Conservation (phyloP, 495 filamentous ascomycete species). For the Penicillium alfredii region DNA sequence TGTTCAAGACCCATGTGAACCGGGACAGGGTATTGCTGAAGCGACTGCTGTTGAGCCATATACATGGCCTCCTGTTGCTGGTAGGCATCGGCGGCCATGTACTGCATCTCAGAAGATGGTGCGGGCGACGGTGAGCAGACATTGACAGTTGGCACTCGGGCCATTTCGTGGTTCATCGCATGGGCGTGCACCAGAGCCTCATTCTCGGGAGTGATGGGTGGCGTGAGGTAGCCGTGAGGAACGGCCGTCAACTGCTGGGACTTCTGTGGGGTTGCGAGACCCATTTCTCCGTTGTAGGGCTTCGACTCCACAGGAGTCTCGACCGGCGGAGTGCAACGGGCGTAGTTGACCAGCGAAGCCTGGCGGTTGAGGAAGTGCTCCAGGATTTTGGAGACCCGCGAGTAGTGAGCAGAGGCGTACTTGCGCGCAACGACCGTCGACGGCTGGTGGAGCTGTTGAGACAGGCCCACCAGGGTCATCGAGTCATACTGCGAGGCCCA, state of each 20-base stretch:
- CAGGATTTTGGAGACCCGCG: slow-evolving; percentile 72
- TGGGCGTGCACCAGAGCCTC: slow-evolving; percentile 45
- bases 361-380: slow-evolving; percentile 84
- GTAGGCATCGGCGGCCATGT: slow-evolving; percentile 35
- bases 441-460: slow-evolving; percentile 80
- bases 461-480: slow-evolving; percentile 70
- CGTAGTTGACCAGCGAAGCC: slow-evolving; percentile 62
- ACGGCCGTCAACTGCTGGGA: slow-evolving; percentile 54
- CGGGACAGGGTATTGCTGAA: slow-evolving; percentile 29
- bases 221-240: slow-evolving; percentile 81
- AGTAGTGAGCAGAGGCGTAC: slow-evolving; percentile 75
- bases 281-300: slow-evolving; percentile 43
- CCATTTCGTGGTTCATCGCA: slow-evolving; percentile 24
- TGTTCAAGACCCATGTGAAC: slow-evolving; percentile 35
- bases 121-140: slow-evolving; percentile 38
- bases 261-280: slow-evolving; percentile 82
- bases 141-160: slow-evolving; percentile 20
- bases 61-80: slow-evolving; percentile 34
- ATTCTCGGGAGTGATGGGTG: slow-evolving; percentile 91
- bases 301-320: slow-evolving; percentile 55
- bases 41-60: slow-evolving; percentile 17
- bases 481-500: slow-evolving; percentile 81
- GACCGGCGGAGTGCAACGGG: slow-evolving; percentile 66
- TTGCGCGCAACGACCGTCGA: slow-evolving; percentile 83
- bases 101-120: slow-evolving; percentile 35